These are phyloP conservation scores for Talaromyces verruculosus DNA, from an alignment of 2,329 filamentous ascomycete species.

Conservation along the genomic window DNA sequence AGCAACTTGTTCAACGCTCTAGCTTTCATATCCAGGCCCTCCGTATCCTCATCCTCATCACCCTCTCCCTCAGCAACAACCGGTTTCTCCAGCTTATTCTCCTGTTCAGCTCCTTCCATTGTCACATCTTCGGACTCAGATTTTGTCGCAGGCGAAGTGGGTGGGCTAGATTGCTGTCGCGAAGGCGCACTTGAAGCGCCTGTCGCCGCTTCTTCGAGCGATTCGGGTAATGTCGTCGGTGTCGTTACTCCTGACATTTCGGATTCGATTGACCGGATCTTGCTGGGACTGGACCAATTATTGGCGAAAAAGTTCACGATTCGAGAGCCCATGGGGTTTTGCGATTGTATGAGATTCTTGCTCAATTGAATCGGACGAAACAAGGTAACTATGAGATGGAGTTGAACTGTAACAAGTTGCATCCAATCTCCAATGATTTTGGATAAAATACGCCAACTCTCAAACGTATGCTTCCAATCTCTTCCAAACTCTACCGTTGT, in stretches of 20 bases:
- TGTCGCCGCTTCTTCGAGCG: constrained; percentile 22
- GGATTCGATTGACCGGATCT: constrained; percentile 1
- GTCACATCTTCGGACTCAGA: constrained; percentile 12
- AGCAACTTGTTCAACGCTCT: constrained; percentile 48
- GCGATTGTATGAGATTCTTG: not conserved
- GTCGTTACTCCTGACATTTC: constrained; percentile 33
- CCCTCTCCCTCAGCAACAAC: not conserved
- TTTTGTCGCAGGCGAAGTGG: constrained; percentile 32
- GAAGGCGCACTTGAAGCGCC: constrained; percentile 30
- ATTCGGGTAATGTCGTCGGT: constrained; percentile 25
- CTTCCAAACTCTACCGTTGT: not conserved
- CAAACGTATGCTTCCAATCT: not conserved
- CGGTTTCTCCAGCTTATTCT: not conserved
- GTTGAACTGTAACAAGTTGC: not conserved
- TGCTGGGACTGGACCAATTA: constrained; percentile 12
- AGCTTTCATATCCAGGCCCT: constrained; percentile 46
- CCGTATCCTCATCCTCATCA: constrained; percentile 26
- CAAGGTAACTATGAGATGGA: not conserved
- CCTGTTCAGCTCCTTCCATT: constrained; percentile 10
- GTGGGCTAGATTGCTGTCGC: constrained; percentile 31
- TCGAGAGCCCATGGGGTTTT: not conserved
- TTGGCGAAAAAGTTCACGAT: constrained; percentile 15
- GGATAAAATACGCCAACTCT: not conserved
- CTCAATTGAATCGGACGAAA: not conserved
- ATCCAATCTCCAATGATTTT: not conserved